These are phyloP conservation scores for Brachypodium distachyon DNA, from an alignment of 202 grass and related monocot genomes.

Conservation along the genomic window DNA sequence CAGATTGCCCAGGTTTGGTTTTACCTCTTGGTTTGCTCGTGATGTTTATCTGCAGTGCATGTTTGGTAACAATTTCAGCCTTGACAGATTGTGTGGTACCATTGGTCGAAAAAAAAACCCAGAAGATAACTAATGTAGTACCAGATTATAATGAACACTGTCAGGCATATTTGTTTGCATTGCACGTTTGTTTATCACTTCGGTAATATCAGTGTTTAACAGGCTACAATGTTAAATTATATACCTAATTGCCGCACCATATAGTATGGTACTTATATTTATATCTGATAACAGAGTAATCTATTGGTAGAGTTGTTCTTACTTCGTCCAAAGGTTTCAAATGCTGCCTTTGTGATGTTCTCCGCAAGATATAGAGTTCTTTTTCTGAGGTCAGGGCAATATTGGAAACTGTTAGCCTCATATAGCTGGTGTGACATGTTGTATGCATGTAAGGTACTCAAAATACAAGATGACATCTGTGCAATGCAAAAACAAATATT, in stretches of 20 bases:
- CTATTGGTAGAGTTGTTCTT: not conserved
- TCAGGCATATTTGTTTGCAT: not conserved
- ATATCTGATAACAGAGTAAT: not conserved
- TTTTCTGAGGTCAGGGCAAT: not conserved
- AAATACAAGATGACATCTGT: not conserved
- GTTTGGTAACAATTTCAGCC: constrained; percentile 1
- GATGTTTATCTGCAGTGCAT: not conserved
- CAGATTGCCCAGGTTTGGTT: constrained; percentile 50
- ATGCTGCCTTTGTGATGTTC: not conserved
- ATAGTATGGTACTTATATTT: not conserved
- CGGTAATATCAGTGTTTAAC: not conserved
- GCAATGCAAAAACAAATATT: not conserved
- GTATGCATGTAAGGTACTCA: not conserved
- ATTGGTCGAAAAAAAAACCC: not conserved
- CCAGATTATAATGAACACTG: not conserved
- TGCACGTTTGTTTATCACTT: not conserved
- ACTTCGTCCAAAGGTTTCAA: not conserved
- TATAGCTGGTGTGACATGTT: not conserved
- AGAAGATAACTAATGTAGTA: not conserved
- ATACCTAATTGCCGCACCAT: not conserved
- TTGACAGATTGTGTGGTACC: not conserved
- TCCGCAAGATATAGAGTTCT: not conserved
- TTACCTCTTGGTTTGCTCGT: not conserved
- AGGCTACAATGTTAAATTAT: not conserved
- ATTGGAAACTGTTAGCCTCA: not conserved